These are phyloP conservation scores for Rhynchospora tenuis DNA, from an alignment of 176 grass and related monocot genomes.

Conservation along the genomic window DNA sequence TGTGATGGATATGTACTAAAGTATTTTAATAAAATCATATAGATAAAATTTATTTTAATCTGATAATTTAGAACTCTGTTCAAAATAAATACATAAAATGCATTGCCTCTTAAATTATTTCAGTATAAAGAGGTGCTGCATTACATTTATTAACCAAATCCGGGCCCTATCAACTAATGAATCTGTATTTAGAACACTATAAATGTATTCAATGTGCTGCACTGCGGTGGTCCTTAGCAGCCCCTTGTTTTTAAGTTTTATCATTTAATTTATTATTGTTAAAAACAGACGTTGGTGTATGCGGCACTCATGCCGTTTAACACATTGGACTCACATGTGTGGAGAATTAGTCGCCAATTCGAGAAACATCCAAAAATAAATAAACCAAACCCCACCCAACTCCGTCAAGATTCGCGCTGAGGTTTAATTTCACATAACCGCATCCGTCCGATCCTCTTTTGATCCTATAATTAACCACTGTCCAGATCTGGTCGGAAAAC, in stretches of 20 bases:
- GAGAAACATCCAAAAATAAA: conserved; percentile 4
- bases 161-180: too few species aligned
- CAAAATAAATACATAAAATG: too few species aligned
- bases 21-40: too few species aligned
- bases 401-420: conserved; percentile 3
- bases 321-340: background rate
- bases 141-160: too few species aligned
- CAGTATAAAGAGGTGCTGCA: too few species aligned
- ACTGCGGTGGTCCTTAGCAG: background rate
- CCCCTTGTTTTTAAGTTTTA: background rate
- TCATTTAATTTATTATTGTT: background rate
- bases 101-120: too few species aligned
- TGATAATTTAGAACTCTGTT: too few species aligned
- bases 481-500: background rate
- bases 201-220: background rate
- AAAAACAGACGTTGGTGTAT: background rate
- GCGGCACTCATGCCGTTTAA: background rate
- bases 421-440: background rate
- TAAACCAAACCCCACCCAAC: background rate
- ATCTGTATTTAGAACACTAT: background rate
- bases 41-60: too few species aligned
- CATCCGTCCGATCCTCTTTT: conserved; percentile 4
- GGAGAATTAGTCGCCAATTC: background rate
- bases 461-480: background rate
- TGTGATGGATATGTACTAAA: too few species aligned